Evolutionary conservation across 345 rosid genomes (phyloP).

Genomic region (Conringia planisiliqua): DNA sequence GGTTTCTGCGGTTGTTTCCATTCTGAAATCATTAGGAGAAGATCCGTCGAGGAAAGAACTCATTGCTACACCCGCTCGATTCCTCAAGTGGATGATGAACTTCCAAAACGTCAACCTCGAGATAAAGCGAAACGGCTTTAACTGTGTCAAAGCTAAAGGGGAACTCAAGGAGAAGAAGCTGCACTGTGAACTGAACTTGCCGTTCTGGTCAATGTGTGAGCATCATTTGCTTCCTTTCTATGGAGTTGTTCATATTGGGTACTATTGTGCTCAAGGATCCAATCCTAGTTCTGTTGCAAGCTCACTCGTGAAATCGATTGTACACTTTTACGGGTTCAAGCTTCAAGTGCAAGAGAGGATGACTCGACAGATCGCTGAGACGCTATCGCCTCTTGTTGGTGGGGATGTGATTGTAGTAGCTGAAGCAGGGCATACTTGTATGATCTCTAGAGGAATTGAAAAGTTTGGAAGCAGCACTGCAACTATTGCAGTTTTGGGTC

Average conservation of each 20-base stretch:
- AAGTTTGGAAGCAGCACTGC: slow-evolving; percentile 90
- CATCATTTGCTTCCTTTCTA: slow-evolving; percentile 97
- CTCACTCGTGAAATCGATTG: slow-evolving; percentile 63
- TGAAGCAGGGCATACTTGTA: slow-evolving; percentile 88
- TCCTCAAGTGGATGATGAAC: slow-evolving; percentile 78
- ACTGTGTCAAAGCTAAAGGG: slow-evolving; percentile 35
- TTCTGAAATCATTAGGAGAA: slow-evolving; percentile 77
- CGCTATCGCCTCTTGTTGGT: slow-evolving; percentile 59
- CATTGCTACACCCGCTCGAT: slow-evolving; percentile 65
- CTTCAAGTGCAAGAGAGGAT: slow-evolving; percentile 99
- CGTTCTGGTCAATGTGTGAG: slow-evolving; percentile 93
- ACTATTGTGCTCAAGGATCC: slow-evolving; percentile 47
- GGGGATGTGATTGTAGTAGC: slow-evolving; percentile 89
- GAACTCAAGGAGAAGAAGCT: slow-evolving; percentile 39
- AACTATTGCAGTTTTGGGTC: slow-evolving; percentile 75
- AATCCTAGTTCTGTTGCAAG: slow-evolving; percentile 39
- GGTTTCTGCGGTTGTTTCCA: slow-evolving; percentile 66
- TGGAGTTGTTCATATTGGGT: slow-evolving; percentile 88
- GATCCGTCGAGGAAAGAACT: slow-evolving; percentile 90
- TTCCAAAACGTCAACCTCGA: slow-evolving; percentile 64
- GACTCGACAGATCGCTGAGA: slow-evolving; percentile 84
- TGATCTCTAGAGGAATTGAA: slow-evolving; percentile 95
- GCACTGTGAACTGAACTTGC: slow-evolving; percentile 60
- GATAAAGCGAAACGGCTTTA: slow-evolving; percentile 56
- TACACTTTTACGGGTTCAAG: slow-evolving; percentile 86